A percentile compares a stretch with the other conserved stretches of the same genome.
Conservation (phyloP, 441 rosid genomes). For the Metrosideros polymorpha region DNA sequence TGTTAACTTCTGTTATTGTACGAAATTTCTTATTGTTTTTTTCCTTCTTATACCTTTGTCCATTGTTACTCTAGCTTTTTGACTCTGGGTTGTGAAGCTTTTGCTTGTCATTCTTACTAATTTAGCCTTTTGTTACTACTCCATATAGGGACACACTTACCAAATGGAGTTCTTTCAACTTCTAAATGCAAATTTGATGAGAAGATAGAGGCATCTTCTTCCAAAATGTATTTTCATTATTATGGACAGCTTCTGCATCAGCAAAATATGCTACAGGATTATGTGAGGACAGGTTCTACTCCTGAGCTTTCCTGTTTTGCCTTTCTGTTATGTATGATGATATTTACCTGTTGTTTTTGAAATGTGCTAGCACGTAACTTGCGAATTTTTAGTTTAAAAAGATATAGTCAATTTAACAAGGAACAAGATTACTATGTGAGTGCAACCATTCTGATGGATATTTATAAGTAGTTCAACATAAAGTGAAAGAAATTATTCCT, state of each 20-base stretch:
- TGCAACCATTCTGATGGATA: not conserved
- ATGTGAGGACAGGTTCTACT: slow-evolving; percentile 84
- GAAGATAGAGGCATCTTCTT: slow-evolving; percentile 82
- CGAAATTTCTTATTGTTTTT: not conserved
- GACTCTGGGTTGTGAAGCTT: not conserved
- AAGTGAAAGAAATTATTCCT: not conserved
- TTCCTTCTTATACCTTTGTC: not conserved
- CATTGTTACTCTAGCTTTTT: not conserved
- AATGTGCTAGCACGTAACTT: not conserved
- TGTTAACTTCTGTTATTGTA: not conserved
- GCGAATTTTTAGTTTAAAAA: not conserved
- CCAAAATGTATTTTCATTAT: slow-evolving; percentile 96
- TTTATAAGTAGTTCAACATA: not conserved
- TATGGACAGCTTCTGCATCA: slow-evolving; percentile 92
- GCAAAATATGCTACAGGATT: slow-evolving; percentile 96
- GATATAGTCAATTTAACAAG: not conserved
- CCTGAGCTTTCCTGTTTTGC: slow-evolving; percentile 9
- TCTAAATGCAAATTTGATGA: slow-evolving; percentile 69
- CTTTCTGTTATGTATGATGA: not conserved
- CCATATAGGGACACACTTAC: slow-evolving; percentile 30
- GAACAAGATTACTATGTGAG: not conserved
- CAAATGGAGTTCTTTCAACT: slow-evolving; percentile 43
- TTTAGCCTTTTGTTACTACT: slow-evolving; percentile 2
- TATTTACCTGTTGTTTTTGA: not conserved
- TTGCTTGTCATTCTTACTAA: not conserved